A percentile compares a stretch with the other conserved stretches of the same genome.
Conservation (phyloP, 495 filamentous ascomycete species). For the Neurospora africana region DNA sequence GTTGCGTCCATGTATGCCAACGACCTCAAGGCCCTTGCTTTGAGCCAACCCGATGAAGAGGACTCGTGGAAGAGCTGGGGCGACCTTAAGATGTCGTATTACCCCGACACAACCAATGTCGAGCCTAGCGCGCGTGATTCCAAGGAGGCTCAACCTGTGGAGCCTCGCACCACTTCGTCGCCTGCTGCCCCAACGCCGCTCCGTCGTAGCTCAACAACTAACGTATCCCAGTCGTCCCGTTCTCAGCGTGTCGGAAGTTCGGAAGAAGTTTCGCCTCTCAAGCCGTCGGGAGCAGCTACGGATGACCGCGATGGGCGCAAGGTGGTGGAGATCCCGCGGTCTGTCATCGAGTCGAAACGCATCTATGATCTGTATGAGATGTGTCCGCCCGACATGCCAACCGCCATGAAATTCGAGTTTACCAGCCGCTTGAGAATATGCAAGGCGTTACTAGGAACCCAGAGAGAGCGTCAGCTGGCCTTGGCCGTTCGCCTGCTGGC, state of each 20-base stretch:
- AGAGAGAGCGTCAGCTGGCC: constrained; percentile 59
- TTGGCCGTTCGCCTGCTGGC: constrained; percentile 75
- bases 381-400: constrained; percentile 55
- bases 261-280: constrained; percentile 23
- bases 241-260: constrained; percentile 17
- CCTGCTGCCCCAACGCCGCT: constrained; percentile 37
- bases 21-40: constrained; percentile 63
- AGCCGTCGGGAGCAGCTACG: constrained; percentile 23
- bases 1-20: constrained; percentile 55
- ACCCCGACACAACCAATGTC: constrained; percentile 21
- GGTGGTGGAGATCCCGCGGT: constrained; percentile 60
- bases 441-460: constrained; percentile 58
- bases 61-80: constrained; percentile 38
- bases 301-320: constrained; percentile 49
- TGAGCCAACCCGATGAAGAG: constrained; percentile 30
- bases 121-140: constrained; percentile 2
- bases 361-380: constrained; percentile 58
- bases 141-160: background rate
- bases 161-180: constrained; percentile 10
- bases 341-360: constrained; percentile 47
- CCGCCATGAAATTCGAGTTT: constrained; percentile 69
- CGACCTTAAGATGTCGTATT: constrained; percentile 37
- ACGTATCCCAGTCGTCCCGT: constrained; percentile 27
- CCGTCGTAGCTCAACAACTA: constrained; percentile 36
- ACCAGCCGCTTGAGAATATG: constrained; percentile 74